Base-by-base conservation (phyloP, 2,329 filamentous ascomycete species). In the Tolypocladium album region DNA sequence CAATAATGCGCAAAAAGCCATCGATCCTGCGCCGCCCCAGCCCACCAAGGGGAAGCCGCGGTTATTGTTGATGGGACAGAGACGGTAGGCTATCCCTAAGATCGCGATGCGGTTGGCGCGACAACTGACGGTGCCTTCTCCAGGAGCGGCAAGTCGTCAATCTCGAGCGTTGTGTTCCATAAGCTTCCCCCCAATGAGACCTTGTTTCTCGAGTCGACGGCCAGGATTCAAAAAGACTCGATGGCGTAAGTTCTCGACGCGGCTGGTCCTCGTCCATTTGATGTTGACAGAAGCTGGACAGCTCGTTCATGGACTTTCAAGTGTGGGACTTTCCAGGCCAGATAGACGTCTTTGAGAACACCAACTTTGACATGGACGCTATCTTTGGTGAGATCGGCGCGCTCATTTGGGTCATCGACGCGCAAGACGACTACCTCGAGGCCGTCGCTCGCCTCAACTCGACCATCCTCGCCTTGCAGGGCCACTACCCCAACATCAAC, bases 261-360 rank as follows among this genome's bases (percentile, higher is more conserved):
- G 8, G 31, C 24, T 27, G 8, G 6, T 17, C 12, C 0, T 20
- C 5, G 4, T 17, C 58, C 52, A 55, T 31, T 36, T 56, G n/a
- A 52, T 62, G 55, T 68, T 70, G 40, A 72, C 63, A 17, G 12
- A 22, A 24, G 4, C 15, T 55, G 3, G 52, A 22, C 61, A 97
- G 92, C 67, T 97, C 94, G 3, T 97, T 99, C 72, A 97, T 97
- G 92, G 93, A 97, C 71, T 97, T 97, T 67, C 93, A 97, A 75
- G 90, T 97, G 56, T 97, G 92, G 90, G 94, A 99, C 71, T 92
- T 99, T 61, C 94, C 94, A 2, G 92, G 93, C 31, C 92, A 97
- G 75, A 85, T 97, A 64, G 90, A 97, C 75, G 79, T 85, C 60
- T 95, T 96, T 68, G 87, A 95, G 62, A 91, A 94, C 69, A 87